Evolutionary conservation across 257 asterid genomes (phyloP), one percentile per base, ranked within the genome.

Genomic region (Solanum chilense): DNA sequence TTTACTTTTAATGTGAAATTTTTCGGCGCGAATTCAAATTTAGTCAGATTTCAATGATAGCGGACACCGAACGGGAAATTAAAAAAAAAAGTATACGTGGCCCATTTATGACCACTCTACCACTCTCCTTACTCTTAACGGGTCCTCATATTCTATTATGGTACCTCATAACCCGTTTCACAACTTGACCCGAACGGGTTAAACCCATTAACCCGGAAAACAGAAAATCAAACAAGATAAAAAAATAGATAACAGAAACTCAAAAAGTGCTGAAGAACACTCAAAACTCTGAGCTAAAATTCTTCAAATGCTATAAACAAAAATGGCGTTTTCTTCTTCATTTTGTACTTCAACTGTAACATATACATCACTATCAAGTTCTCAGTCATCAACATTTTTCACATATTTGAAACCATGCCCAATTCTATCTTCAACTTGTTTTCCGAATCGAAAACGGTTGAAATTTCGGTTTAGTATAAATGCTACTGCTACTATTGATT

Each of bases 21-120:
- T 49, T 6, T 1, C 1, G 3, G 1, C 1, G 21, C 0, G 9
- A 49, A 49, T 49, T 0, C 9, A 0, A 49, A 49, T 49, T 49
- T 49, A 49, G 1, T 15, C 6, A 3, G 60, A 10, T 3, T 41
- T 10, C 44, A 7, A 41, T 7, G 42, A 9, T 39, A 39, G 3
- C 0, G 44, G 3, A 8, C 10, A 41, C 3, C 3, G n/a, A n/a
- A n/a, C n/a, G n/a, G 0, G 9, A 41, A 41, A 41, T 52, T 1
- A 6, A 15, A 49, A 0, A 45, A 49, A 12, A 16, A 18, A 52
- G 23, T 52, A 18, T 52, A 64, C 42, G 77, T 70, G 77, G 42
- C 77, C 39, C 42, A 70, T 70, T 70, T 70, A 3, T 31, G 42
- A 16, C 77, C 77, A 70, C 42, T 31, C 77, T 31, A 20, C 25